These are phyloP conservation scores for Sporothrix inflata DNA, from an alignment of 2,329 filamentous ascomycete species.

Conservation along the genomic window DNA sequence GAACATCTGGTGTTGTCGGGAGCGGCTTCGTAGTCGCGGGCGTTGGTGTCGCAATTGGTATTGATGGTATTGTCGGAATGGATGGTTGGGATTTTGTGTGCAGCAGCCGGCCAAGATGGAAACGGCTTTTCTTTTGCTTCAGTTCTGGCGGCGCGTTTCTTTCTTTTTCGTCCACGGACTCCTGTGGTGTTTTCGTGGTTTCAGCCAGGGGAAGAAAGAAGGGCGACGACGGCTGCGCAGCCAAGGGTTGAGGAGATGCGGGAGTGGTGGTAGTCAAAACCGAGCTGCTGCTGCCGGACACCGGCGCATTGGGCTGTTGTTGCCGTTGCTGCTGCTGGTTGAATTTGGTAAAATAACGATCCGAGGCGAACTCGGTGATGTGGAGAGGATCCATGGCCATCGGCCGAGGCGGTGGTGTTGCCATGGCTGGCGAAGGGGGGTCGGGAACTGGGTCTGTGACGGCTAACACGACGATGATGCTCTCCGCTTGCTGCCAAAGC, in stretches of 20 bases:
- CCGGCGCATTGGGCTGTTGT: conserved; percentile 39
- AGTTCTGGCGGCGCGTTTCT: conserved; percentile 38
- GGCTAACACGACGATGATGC: not conserved
- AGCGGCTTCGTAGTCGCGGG: not conserved
- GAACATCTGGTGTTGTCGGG: not conserved
- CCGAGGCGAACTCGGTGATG: conserved; percentile 68
- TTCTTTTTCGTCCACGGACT: conserved; percentile 37
- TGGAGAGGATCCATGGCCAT: conserved; percentile 62
- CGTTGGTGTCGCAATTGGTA: not conserved
- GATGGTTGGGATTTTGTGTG: conserved; percentile 30
- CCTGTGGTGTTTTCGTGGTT: conserved; percentile 41
- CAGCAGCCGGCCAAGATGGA: conserved; percentile 31
- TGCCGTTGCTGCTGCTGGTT: conserved; percentile 55
- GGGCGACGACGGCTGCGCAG: conserved; percentile 41
- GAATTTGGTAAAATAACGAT: conserved; percentile 66
- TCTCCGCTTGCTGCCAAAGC: not conserved
- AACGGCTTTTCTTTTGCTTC: conserved; percentile 47
- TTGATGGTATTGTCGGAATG: not conserved
- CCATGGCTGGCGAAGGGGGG: conserved; percentile 27
- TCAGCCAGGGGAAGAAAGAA: conserved; percentile 57
- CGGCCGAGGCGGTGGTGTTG: conserved; percentile 38
- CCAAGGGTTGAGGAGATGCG: conserved; percentile 35
- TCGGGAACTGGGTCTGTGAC: not conserved
- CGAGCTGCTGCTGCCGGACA: not conserved
- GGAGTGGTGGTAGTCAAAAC: conserved; percentile 35